Conservation (phyloP, 768 basidiomycete species). For the Aureoboletus auriporus region DNA sequence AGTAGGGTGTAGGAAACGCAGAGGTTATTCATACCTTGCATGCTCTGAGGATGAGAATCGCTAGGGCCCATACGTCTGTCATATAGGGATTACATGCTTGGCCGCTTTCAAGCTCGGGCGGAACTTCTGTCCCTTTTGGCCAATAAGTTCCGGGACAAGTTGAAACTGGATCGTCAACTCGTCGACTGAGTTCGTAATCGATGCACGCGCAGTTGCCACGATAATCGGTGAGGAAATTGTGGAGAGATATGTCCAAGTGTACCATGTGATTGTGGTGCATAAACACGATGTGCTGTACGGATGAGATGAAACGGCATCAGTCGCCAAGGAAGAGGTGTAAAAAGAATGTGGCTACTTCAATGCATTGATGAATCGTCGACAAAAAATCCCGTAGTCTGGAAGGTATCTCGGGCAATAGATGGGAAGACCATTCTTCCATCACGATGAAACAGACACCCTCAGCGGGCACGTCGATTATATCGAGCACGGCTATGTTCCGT, state of each 20-base stretch:
- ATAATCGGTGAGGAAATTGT: conserved; percentile 66
- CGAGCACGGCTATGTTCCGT: conserved; percentile 51
- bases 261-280: conserved; percentile 65
- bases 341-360: conserved; percentile 48
- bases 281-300: conserved; percentile 57
- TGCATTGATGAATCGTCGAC: conserved; percentile 56
- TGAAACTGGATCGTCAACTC: conserved; percentile 37
- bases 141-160: conserved; percentile 34
- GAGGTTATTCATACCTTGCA: conserved; percentile 49
- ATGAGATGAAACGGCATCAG: conserved; percentile 2
- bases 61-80: conserved; percentile 72
- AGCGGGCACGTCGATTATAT: conserved; percentile 49
- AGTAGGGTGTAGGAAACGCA: not conserved
- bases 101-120: conserved; percentile 62
- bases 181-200: conserved; percentile 66
- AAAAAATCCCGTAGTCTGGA: conserved; percentile 53
- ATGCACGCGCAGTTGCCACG: conserved; percentile 66
- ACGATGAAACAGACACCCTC: conserved; percentile 64
- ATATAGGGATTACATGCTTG: conserved; percentile 58
- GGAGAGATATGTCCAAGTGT: conserved; percentile 69
- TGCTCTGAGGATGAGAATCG: conserved; percentile 56
- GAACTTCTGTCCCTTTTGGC: conserved; percentile 59
- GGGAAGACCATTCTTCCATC: conserved; percentile 78
- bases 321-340: not conserved
- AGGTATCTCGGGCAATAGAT: conserved; percentile 49